Evolutionary conservation across 805 yeast genomes (phyloP).

Genomic region (Lipomyces sp.): DNA sequence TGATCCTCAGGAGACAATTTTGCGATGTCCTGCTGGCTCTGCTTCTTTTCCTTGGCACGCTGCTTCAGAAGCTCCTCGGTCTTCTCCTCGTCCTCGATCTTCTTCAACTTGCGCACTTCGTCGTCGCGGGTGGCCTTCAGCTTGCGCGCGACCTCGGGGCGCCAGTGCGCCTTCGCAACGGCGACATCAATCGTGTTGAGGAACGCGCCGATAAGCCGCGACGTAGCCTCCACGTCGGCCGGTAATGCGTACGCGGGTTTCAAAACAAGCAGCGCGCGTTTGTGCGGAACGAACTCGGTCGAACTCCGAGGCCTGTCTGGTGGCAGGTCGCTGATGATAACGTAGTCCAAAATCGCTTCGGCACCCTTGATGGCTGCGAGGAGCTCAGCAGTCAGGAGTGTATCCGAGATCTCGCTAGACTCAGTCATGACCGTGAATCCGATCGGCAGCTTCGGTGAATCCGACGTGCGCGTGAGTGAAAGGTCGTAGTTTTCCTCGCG

Average conservation of each 20-base stretch:
- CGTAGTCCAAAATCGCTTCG: constrained; percentile 53
- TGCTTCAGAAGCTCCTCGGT: constrained; percentile 64
- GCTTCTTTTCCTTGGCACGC: constrained; percentile 61
- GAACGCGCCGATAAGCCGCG: constrained; percentile 52
- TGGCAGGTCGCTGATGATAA: constrained; percentile 84
- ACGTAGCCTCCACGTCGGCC: constrained; percentile 50
- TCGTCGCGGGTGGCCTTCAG: constrained; percentile 70
- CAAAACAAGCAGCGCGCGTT: constrained; percentile 53
- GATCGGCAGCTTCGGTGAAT: constrained; percentile 66
- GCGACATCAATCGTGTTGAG: constrained; percentile 59
- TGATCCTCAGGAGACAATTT: constrained; percentile 72
- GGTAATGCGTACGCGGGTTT: constrained; percentile 50
- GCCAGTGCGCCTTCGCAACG: constrained; percentile 54
- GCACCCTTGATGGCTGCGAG: constrained; percentile 44
- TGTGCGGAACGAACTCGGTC: constrained; percentile 52
- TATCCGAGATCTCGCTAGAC: constrained; percentile 72
- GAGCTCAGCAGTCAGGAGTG: constrained; percentile 48
- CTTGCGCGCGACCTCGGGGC: constrained; percentile 74
- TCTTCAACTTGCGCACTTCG: constrained; percentile 67
- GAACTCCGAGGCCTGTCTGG: constrained; percentile 59
- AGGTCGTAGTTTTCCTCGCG: constrained; percentile 78
- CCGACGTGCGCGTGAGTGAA: constrained; percentile 75
- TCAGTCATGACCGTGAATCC: constrained; percentile 88
- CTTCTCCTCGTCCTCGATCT: constrained; percentile 59
- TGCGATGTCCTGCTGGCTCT: constrained; percentile 37